Evolutionary conservation across 495 filamentous ascomycete species (phyloP).

Genomic region (Astrocystis sublimbata): DNA sequence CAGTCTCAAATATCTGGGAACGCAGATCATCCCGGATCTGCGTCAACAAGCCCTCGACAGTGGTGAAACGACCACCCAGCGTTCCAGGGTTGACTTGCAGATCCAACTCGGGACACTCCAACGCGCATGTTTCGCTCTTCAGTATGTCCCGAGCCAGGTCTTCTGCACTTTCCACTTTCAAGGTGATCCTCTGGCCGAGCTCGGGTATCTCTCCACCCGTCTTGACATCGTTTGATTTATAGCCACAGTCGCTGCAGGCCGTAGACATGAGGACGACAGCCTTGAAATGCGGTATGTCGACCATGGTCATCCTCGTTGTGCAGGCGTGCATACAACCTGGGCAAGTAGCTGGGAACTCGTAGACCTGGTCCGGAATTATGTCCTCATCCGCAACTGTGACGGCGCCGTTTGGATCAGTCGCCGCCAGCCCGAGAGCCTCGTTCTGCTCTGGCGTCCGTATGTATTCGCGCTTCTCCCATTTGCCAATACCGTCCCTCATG

Average conservation of each 20-base stretch:
- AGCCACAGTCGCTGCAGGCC: slow-evolving; percentile 86
- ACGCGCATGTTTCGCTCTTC: slow-evolving; percentile 88
- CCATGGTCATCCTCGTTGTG: slow-evolving; percentile 90
- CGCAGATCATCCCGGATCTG: slow-evolving; percentile 88
- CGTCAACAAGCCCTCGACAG: slow-evolving; percentile 90
- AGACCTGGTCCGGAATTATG: slow-evolving; percentile 85
- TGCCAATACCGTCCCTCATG: slow-evolving; percentile 68
- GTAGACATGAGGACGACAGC: slow-evolving; percentile 91
- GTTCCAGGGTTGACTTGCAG: slow-evolving; percentile 86
- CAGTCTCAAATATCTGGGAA: slow-evolving; percentile 79
- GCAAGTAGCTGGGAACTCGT: slow-evolving; percentile 85
- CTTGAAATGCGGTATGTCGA: slow-evolving; percentile 95
- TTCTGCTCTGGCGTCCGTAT: slow-evolving; percentile 82
- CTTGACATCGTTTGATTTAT: slow-evolving; percentile 92
- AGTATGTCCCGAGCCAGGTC: slow-evolving; percentile 92
- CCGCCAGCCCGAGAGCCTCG: slow-evolving; percentile 67
- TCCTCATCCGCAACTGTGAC: slow-evolving; percentile 61
- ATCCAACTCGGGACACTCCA: slow-evolving; percentile 81
- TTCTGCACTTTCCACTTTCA: slow-evolving; percentile 68
- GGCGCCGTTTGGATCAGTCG: slow-evolving; percentile 34
- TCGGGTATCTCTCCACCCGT: slow-evolving; percentile 91
- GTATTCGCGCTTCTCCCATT: slow-evolving; percentile 82
- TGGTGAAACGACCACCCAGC: slow-evolving; percentile 95
- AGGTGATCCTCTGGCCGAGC: slow-evolving; percentile 78
- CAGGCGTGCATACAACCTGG: slow-evolving; percentile 84